A percentile compares a stretch with the other conserved stretches of the same genome.
Evolutionary conservation across 2,329 filamentous ascomycete species (phyloP).

Genomic region (Arthrinium puccinioides): DNA sequence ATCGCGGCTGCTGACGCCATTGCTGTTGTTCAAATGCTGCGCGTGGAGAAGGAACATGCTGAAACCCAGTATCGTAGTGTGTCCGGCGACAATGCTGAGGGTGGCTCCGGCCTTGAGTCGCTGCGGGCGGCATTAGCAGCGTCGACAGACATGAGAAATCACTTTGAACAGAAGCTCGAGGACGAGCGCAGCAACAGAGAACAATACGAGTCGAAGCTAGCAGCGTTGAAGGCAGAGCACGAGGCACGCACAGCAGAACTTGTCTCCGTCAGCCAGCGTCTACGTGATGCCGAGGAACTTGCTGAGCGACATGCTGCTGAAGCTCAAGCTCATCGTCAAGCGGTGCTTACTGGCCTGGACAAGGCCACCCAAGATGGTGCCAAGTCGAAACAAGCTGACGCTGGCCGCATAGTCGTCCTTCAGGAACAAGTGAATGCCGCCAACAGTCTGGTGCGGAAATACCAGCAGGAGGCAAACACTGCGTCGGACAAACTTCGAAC

Average conservation of each 20-base stretch:
- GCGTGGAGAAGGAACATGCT: conserved; percentile 79
- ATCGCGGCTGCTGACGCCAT: conserved; percentile 71
- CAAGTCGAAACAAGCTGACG: conserved; percentile 39
- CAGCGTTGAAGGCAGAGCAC: conserved; percentile 72
- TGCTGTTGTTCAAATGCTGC: conserved; percentile 66
- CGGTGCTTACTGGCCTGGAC: conserved; percentile 75
- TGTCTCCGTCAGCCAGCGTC: conserved; percentile 62
- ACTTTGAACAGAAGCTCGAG: conserved; percentile 74
- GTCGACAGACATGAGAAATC: conserved; percentile 66
- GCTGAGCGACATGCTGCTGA: conserved; percentile 83
- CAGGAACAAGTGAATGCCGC: conserved; percentile 74
- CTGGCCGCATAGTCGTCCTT: conserved; percentile 64
- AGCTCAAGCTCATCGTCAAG: conserved; percentile 75
- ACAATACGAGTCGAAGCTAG: conserved; percentile 67
- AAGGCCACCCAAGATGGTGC: conserved; percentile 55
- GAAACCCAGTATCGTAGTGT: conserved; percentile 61
- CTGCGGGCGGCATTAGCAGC: conserved; percentile 72
- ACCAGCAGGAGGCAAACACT: conserved; percentile 79
- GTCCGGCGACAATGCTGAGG: conserved; percentile 59
- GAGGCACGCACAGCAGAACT: conserved; percentile 75
- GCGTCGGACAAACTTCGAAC: conserved; percentile 84
- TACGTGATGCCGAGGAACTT: conserved; percentile 82
- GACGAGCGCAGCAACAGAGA: conserved; percentile 76
- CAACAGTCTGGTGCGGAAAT: conserved; percentile 75
- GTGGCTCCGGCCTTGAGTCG: conserved; percentile 54